A percentile compares a stretch with the other conserved stretches of the same genome.
Conservation (phyloP, 164 flowering plant genomes). For the Vitis labrusca region DNA sequence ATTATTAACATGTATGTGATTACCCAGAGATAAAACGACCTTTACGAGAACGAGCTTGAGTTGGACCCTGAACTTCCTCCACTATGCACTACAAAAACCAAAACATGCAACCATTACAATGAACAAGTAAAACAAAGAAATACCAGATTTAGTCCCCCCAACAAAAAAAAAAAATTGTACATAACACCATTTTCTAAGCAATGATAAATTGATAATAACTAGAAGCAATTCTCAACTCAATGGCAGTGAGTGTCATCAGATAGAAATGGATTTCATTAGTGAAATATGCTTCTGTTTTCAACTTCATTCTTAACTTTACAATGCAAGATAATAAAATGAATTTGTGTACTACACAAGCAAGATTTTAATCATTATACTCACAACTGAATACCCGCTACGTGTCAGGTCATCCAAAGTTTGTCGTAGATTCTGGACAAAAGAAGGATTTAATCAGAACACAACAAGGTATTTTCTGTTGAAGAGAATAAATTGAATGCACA, state of each 20-base stretch:
- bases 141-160: no score
- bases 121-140: not conserved
- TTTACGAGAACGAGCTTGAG: constrained; percentile 94
- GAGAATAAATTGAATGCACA: not conserved
- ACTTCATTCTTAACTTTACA: not conserved
- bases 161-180: not conserved
- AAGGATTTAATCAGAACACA: constrained; percentile 5
- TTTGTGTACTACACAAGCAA: not conserved
- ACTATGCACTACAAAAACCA: constrained; percentile 77
- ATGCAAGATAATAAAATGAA: not conserved
- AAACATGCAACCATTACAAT: not conserved
- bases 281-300: not conserved
- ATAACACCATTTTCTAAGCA: not conserved
- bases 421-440: constrained; percentile 73
- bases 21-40: constrained; percentile 99
- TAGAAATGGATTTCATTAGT: not conserved
- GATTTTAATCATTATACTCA: constrained; percentile 34
- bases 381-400: constrained; percentile 89
- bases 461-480: not conserved
- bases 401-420: constrained; percentile 98
- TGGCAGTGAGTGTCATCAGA: no score
- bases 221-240: no score
- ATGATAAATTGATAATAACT: not conserved
- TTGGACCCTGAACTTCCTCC: constrained; percentile 99
- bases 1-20: constrained; percentile 10